Evolutionary conservation across 2,329 filamentous ascomycete species (phyloP).

Genomic region (Macrophomina phaseolina): DNA sequence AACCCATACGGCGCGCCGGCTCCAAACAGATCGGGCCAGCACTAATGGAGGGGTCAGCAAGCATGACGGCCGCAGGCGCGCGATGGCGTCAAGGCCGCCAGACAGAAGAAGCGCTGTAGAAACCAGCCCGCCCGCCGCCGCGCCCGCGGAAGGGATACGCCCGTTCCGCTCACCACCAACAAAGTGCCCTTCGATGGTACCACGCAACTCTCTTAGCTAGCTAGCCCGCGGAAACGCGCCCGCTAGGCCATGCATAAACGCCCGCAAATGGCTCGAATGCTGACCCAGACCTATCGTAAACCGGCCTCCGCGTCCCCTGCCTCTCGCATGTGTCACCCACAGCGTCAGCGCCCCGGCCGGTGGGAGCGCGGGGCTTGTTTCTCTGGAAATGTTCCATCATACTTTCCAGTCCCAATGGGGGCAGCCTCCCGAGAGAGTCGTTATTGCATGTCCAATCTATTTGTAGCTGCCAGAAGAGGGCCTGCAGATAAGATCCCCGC

Average conservation of each 20-base stretch:
- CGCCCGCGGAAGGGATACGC: conserved; percentile 3
- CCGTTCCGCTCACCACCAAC: conserved; percentile 16
- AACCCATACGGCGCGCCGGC: conserved; percentile 1
- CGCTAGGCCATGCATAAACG: not conserved
- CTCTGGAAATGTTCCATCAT: no score
- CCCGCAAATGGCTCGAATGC: not conserved
- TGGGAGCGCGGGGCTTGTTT: no score
- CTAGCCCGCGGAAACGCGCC: not conserved
- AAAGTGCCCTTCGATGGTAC: no score
- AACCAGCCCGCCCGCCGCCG: not conserved
- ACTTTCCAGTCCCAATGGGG: not conserved
- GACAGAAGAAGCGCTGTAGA: not conserved
- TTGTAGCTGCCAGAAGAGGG: not conserved
- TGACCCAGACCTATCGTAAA: conserved; percentile 2
- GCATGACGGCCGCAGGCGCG: not conserved
- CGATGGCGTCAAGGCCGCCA: conserved; percentile 14
- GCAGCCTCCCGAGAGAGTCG: not conserved
- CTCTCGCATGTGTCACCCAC: conserved; percentile 15
- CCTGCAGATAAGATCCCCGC: conserved; percentile 16
- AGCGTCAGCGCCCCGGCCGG: no score
- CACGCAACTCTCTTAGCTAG: not conserved
- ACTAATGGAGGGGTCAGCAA: no score
- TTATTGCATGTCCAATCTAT: conserved; percentile 13
- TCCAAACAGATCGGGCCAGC: no score
- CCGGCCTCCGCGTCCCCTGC: not conserved